Evolutionary conservation across 306 rosid genomes (phyloP).

Genomic region (Cicer chorassanicum): DNA sequence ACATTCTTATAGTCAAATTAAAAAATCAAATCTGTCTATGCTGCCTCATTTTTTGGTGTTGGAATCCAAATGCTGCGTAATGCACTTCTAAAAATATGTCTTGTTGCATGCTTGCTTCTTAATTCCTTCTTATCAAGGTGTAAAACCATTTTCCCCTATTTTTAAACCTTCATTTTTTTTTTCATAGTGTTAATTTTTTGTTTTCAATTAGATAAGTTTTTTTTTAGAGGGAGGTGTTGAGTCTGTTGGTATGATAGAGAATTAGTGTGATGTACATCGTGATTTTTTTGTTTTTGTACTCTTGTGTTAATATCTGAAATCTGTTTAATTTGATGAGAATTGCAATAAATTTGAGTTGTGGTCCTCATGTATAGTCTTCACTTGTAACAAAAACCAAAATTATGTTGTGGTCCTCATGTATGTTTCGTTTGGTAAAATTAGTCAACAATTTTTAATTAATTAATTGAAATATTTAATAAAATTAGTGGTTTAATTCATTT

Average conservation of each 20-base stretch:
- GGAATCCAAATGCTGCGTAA: constrained; percentile 39
- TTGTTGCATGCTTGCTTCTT: constrained; percentile 47
- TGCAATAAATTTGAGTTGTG: constrained; percentile 41
- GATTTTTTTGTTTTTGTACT: constrained; percentile 41
- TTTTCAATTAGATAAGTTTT: constrained; percentile 29
- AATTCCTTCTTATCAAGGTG: constrained; percentile 53
- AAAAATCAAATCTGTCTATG: constrained; percentile 31
- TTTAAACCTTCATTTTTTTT: constrained; percentile 40
- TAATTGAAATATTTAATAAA: too few species aligned
- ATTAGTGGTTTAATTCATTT: too few species aligned
- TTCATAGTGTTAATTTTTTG: constrained; percentile 31
- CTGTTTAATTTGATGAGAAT: constrained; percentile 35
- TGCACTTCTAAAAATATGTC: constrained; percentile 24
- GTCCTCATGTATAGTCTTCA: constrained; percentile 15
- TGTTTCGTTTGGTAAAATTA: neutral
- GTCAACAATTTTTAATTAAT: too few species aligned
- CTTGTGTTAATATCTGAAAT: constrained; percentile 51
- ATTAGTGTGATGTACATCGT: constrained; percentile 56
- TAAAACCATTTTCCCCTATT: constrained; percentile 14
- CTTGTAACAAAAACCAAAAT: constrained; percentile 11
- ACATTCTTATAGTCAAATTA: constrained; percentile 45
- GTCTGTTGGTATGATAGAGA: constrained; percentile 52
- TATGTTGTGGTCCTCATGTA: neutral
- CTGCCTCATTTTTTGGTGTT: constrained; percentile 34
- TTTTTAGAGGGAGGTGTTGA: neutral